Evolutionary conservation across 2,329 filamentous ascomycete species (phyloP), one percentile per base, ranked within the genome.

Genomic region (Byssoonygena ceratinophila): DNA sequence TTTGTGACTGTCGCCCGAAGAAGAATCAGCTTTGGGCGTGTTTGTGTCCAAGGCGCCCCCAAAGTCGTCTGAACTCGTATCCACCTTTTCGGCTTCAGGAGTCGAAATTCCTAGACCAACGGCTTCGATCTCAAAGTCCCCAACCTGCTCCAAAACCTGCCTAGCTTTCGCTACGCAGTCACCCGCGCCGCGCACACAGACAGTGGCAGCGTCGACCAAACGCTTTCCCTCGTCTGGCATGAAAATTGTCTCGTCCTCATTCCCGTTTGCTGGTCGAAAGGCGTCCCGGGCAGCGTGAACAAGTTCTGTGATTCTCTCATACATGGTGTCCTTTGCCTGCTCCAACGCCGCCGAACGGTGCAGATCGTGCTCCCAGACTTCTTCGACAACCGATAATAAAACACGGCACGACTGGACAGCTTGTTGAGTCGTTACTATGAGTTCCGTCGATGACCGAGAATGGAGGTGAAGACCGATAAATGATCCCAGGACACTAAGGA

Each of bases 381-480:
- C 80, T 62, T 94, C 87, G 9, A 96, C 80, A 9, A 96, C 82
- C 14, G 81, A 77, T 47, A 96, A 75, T 46, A 97, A 76, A 59
- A 84, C 81, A 44, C 84, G 83, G 57, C 90, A 94, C 2, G 90
- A 89, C 6, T 81, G 77, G 8, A 90, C 86, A 7, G 90, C 87
- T 65, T 91, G 84, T 64, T 87, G 84, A 45, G 94, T 91, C 14
- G 87, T 89, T 9, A 83, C 72, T 29, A 89, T 81, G 46, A 97
- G 76, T 65, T 95, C 89, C 1, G 85, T 81, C 7, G 88, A 84
- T 6, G 89, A 92, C 57, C 92, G 84, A n/a, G 90, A 92, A 66
- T 96, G 89, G 55, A 96, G 76, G 67, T 96, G 88, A 52, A 96
- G 77, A 14, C 92, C 92, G 65, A 97, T 91, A 66, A 97, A 95